Evolutionary conservation across 2,329 filamentous ascomycete species (phyloP), one percentile per base, ranked within the genome.

Genomic region (Elsinoe arachidis): DNA sequence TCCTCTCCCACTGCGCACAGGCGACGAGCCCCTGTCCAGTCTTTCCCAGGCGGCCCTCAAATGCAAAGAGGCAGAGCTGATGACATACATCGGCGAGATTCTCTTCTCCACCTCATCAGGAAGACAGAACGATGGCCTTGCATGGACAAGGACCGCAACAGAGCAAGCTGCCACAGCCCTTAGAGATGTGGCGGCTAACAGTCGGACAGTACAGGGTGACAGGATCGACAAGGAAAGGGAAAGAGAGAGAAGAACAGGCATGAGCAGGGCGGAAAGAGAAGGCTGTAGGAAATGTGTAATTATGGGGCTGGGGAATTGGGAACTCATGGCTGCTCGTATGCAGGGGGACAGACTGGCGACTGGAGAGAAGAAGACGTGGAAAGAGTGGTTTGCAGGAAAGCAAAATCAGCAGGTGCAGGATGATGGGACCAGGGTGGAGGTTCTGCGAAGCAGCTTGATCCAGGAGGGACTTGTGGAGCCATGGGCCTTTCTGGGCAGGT

Each of bases 81-180:
- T 90, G 77, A 80, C 90, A 21, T 93, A 96, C 71, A 92, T 97
- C 61, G 92, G 92, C 59, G 92, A 97, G 73, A 95, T 97, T 54
- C 79, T 97, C 33, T 96, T 87, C 70, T 82, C 88, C 0, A 81
- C 80, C 3, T 79, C 80, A 2, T 21, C n/a, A 73, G 76, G 60
- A 9, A 62, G 68, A 15, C 74, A 70, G 15, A 75, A 76, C 53
- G 84, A 88, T 51, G 92, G 90, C 0, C 77, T 96, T 1, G 84
- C 84, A 5, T 97, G 92, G 92, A 96, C 92, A 0, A 82, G 90
- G 57, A 89, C 96, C 61, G 90, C 87, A 91, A 71, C 78, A 63
- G 74, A 61, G 59, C 72, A 62, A 57, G 65, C 56, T 46, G 46
- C 33, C 62, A 66, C 61, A 59, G 65, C 39, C 35, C 14, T 52